Base-by-base conservation (phyloP, 805 yeast genomes). In the Yueomyces sinensis region DNA sequence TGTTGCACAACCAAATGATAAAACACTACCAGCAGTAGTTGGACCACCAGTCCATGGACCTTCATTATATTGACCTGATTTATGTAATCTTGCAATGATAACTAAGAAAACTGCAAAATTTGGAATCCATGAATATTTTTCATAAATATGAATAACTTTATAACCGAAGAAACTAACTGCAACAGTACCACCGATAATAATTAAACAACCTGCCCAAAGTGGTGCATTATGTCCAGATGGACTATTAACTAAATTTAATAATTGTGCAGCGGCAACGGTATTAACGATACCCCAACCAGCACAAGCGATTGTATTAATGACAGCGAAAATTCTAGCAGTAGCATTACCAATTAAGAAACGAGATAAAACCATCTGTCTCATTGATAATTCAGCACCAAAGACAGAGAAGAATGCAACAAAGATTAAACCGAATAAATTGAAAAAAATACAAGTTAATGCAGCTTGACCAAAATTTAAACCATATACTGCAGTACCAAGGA, bases 251-350 rank as follows among this genome's bases (percentile, higher is more conserved):
- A 80, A 73, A 59, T 78, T 75, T 39, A 86, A 64, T 42, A 86
- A 62, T 57, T 83, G 91, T 17, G 95, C 94, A 25, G 91, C 75
- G 22, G 86, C 80, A 72, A 86, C 81, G 41, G 82, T 82, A 60
- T 87, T 87, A 32, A 84, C 89, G 9, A 94, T 83, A 59, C 91
- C 82, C 96, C 96, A 87, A 47, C 96, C 95, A 37, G 86, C 73
- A 70, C 94, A 82, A 19, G 94, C 87, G 41, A 87, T 58, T 49
- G 76, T 70, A 53, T 86, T 84, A 54, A 87, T 65, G 31, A 78
- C 56, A 9, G 93, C 77, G 50, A 83, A 79, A 37, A 84, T 66
- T 55, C 94, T 72, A 60, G 81, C 76, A 32, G 80, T 77, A 23
- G 63, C 54, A 58, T 78, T 74, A 42, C 96, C 96, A 41, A 76